A percentile compares a stretch with the other conserved stretches of the same genome.
Conservation (phyloP, 179 eudicot genomes). For the Pouteria campechiana region DNA sequence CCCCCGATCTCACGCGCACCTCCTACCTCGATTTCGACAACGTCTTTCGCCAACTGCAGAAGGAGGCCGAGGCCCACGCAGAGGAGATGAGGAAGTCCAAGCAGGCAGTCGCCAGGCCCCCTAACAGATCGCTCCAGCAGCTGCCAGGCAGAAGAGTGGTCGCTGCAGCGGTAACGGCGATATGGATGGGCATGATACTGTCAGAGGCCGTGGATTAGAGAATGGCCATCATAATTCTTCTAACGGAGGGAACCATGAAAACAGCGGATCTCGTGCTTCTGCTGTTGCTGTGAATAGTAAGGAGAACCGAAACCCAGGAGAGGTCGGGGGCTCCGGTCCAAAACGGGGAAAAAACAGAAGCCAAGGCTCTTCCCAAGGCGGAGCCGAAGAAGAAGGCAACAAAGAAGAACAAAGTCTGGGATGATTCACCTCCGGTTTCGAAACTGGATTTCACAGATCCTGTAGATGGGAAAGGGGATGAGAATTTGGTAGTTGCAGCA, state of each 20-base stretch:
- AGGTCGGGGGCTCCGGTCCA: constrained; percentile 35
- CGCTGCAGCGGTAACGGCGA: constrained; percentile 50
- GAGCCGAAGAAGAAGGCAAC: constrained; percentile 62
- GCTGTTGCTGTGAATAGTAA: constrained; percentile 47
- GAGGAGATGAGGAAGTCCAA: constrained; percentile 80
- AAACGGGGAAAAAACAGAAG: constrained; percentile 65
- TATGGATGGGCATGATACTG: constrained; percentile 40
- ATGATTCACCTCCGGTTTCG: constrained; percentile 48
- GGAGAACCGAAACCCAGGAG: too few species aligned
- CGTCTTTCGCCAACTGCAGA: constrained; percentile 67
- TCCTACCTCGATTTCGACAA: constrained; percentile 70
- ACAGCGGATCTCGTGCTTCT: constrained; percentile 6
- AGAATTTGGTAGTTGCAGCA: constrained; percentile 33
- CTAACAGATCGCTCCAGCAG: constrained; percentile 23
- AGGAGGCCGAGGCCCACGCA: constrained; percentile 88
- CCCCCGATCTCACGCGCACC: constrained; percentile 60
- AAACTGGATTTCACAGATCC: constrained; percentile 91
- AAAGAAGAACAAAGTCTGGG: constrained; percentile 92
- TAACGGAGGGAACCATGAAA: constrained; percentile 16
- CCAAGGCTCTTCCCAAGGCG: constrained; percentile 37
- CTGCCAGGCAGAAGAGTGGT: constrained; percentile 51
- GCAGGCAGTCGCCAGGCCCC: constrained; percentile 37
- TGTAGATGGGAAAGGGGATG: constrained; percentile 49
- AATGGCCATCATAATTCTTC: constrained; percentile 50
- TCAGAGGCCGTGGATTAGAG: constrained; percentile 22